phyloP scores from a whole-genome alignment of 2,329 filamentous ascomycete genomes.

The Fusarium poae region DNA sequence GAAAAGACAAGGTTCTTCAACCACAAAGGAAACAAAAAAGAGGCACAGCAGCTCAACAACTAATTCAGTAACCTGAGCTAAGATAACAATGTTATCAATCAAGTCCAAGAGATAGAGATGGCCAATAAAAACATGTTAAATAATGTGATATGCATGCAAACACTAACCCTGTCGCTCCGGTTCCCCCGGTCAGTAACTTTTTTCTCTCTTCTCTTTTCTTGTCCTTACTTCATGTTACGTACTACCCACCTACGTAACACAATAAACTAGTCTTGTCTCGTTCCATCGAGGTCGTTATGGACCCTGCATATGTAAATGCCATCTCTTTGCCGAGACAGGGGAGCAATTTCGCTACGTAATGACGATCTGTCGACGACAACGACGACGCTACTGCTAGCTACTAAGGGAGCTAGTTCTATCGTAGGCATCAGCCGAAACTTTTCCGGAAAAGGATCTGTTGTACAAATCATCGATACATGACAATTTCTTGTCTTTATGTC shows the following conservation, averaged over 20 bases:
- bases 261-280: background rate
- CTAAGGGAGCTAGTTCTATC: background rate
- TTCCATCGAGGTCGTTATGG: background rate
- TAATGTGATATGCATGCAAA: background rate
- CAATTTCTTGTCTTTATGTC: background rate
- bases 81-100: background rate
- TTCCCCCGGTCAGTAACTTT: background rate
- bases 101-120: background rate
- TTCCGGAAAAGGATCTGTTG: background rate
- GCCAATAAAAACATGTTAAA: background rate
- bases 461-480: background rate
- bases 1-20: background rate
- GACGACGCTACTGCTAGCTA: background rate
- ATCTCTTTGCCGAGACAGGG: background rate
- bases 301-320: slow-evolving; percentile 7
- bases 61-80: background rate
- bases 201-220: background rate
- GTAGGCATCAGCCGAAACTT: background rate
- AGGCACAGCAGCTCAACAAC: background rate
- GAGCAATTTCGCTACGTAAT: background rate
- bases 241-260: background rate
- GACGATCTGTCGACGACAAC: background rate
- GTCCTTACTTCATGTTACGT: background rate
- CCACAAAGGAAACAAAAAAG: background rate
- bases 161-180: background rate